Percentiles rank a stretch among this genome's conserved stretches.
Evolutionary conservation across 768 basidiomycete species (phyloP).

Genomic region (Termitomyces sp.): DNA sequence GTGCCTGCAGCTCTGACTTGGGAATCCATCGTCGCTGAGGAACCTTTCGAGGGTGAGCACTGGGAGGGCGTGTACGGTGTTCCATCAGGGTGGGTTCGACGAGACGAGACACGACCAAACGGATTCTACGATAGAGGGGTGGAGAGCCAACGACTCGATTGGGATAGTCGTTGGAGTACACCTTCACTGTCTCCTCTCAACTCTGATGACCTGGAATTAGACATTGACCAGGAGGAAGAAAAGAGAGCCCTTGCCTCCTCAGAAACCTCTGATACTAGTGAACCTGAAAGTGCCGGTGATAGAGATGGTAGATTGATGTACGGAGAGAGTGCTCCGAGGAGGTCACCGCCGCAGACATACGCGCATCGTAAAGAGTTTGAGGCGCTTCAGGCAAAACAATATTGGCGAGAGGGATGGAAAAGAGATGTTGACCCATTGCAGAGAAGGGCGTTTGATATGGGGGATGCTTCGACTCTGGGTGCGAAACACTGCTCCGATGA

Average conservation of each 20-base stretch:
- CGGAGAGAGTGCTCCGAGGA: conserved; percentile 5
- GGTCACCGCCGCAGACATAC: conserved; percentile 29
- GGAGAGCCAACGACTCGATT: conserved; percentile 19
- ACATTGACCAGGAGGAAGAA: conserved; percentile 14
- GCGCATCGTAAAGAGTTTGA: conserved; percentile 56
- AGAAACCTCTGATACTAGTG: background rate
- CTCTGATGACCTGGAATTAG: conserved; percentile 47
- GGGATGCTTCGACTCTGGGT: conserved; percentile 74
- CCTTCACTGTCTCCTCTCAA: conserved; percentile 65
- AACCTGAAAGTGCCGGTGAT: background rate
- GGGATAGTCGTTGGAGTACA: conserved; percentile 50
- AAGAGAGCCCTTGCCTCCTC: background rate
- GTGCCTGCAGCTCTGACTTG: conserved; percentile 52
- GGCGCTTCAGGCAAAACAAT: conserved; percentile 56
- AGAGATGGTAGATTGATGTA: conserved; percentile 1
- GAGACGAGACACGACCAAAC: conserved; percentile 33
- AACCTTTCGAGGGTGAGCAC: conserved; percentile 82
- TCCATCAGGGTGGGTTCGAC: conserved; percentile 35
- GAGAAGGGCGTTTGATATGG: conserved; percentile 48
- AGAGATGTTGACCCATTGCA: conserved; percentile 33
- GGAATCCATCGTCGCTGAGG: conserved; percentile 75
- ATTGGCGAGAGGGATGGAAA: conserved; percentile 70
- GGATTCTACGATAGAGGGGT: conserved; percentile 17
- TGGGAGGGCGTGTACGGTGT: conserved; percentile 71
- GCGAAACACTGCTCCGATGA: conserved; percentile 7